A percentile compares a stretch with the other conserved stretches of the same genome.
phyloP scores from a whole-genome alignment of 2,329 filamentous ascomycete species.

The Ascochyta clinopodiicola region DNA sequence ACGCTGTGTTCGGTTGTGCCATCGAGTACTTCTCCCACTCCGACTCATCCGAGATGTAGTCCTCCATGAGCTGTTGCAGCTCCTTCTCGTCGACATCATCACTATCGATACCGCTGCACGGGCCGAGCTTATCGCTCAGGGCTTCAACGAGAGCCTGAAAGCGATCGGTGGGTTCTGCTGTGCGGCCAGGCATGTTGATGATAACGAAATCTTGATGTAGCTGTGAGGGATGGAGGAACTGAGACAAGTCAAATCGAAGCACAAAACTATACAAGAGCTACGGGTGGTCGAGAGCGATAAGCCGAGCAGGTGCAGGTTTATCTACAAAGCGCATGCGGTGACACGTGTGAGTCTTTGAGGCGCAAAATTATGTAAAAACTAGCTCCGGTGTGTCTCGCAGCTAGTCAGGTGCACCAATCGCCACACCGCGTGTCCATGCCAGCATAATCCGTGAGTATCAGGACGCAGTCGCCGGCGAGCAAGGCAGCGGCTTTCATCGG shows the following conservation, averaged over 20 bases:
- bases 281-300: conserved; percentile 15
- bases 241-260: neutral
- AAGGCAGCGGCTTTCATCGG: conserved; percentile 35
- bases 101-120: conserved; percentile 81
- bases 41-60: conserved; percentile 70
- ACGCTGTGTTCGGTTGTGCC: conserved; percentile 71
- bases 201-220: neutral
- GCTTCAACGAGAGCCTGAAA: conserved; percentile 76
- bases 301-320: conserved; percentile 14
- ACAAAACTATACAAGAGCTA: conserved; percentile 2
- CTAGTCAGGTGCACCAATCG: conserved; percentile 27
- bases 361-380: conserved; percentile 40
- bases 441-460: conserved; percentile 13
- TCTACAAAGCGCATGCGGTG: conserved; percentile 19
- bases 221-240: neutral
- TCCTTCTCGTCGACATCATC: conserved; percentile 79
- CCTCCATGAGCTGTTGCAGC: conserved; percentile 74
- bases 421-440: conserved; percentile 13
- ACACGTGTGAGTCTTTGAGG: conserved; percentile 16
- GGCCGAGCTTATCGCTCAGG: conserved; percentile 77
- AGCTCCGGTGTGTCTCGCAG: conserved; percentile 24
- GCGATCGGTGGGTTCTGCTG: conserved; percentile 22
- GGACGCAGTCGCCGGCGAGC: conserved; percentile 3
- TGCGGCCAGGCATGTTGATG: conserved; percentile 31
- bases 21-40: conserved; percentile 81